phyloP scores from a whole-genome alignment of 1,284 basidiomycete species.

The Ceratobasidium sp. region DNA sequence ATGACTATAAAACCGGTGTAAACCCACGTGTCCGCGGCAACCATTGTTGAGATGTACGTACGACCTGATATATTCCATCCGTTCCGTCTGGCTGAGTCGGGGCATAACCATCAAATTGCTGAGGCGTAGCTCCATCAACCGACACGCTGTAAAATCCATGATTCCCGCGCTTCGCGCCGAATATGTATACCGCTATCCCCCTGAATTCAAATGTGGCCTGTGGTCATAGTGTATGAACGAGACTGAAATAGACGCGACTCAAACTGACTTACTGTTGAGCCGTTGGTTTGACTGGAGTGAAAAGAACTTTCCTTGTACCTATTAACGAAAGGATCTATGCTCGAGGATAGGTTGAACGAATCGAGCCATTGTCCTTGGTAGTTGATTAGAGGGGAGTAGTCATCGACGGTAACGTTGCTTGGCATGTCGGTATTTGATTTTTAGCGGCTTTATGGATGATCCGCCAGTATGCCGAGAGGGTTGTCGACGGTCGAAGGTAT shows the following conservation, averaged over 20 bases:
- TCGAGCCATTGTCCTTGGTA: slow-evolving; percentile 6
- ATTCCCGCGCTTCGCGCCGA: slow-evolving; percentile 20
- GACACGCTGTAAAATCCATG: slow-evolving; percentile 15
- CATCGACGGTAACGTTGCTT: background rate
- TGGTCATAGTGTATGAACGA: background rate
- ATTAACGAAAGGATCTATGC: background rate
- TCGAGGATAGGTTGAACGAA: background rate
- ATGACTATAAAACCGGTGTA: background rate
- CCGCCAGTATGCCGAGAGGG: too few species aligned
- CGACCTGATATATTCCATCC: slow-evolving; percentile 14
- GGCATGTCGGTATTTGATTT: too few species aligned
- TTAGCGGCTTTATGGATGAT: too few species aligned
- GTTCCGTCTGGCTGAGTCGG: slow-evolving; percentile 4
- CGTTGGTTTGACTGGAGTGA: slow-evolving; percentile 7
- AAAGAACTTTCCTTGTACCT: background rate
- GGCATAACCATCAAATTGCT: slow-evolving; percentile 12
- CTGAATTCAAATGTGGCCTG: slow-evolving; percentile 11
- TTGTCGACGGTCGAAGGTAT: too few species aligned
- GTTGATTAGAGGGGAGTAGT: slow-evolving; percentile 8
- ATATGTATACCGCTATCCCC: slow-evolving; percentile 7
- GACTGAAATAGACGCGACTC: too few species aligned
- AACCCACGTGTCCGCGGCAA: background rate
- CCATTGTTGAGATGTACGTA: background rate
- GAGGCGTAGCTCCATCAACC: background rate
- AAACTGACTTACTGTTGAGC: slow-evolving; percentile 1